A percentile compares a stretch with the other conserved stretches of the same genome.
phyloP scores from a whole-genome alignment of 2,329 filamentous ascomycete genomes.

The Aspergillus uvarum region DNA sequence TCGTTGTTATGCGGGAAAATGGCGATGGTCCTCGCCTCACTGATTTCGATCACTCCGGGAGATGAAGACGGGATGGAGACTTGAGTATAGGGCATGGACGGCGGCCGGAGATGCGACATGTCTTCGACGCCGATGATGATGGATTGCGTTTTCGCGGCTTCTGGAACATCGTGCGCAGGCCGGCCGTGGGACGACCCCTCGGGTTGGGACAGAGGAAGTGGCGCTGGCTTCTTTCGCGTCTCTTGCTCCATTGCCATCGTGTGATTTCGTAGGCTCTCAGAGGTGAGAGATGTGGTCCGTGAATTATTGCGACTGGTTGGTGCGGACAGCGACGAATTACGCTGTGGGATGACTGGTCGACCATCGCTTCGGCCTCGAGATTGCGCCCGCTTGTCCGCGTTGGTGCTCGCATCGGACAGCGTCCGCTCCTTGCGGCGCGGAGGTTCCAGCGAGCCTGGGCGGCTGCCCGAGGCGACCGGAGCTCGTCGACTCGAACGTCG shows the following conservation, averaged over 20 bases:
- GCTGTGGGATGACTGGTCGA: constrained; percentile 39
- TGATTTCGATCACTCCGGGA: constrained; percentile 56
- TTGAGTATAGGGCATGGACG: constrained; percentile 51
- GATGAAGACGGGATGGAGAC: constrained; percentile 50
- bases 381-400: constrained; percentile 25
- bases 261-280: constrained; percentile 41
- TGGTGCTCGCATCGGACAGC: constrained; percentile 42
- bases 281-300: constrained; percentile 46
- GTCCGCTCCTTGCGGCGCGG: constrained; percentile 37
- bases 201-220: constrained; percentile 23
- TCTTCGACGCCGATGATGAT: constrained; percentile 40
- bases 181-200: constrained; percentile 22
- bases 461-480: constrained; percentile 37
- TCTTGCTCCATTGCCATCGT: constrained; percentile 30
- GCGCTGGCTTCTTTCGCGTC: constrained; percentile 20
- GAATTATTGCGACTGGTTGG: constrained; percentile 48
- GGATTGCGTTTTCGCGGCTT: constrained; percentile 37
- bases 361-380: constrained; percentile 29
- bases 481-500: constrained; percentile 39
- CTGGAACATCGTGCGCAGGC: constrained; percentile 18
- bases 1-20: constrained; percentile 65
- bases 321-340: constrained; percentile 48
- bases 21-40: constrained; percentile 60
- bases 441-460: constrained; percentile 33
- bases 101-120: constrained; percentile 45